Evolutionary conservation across 768 basidiomycete genomes (phyloP), one percentile per base, ranked within the genome.

Genomic region (Podaxis sp.): DNA sequence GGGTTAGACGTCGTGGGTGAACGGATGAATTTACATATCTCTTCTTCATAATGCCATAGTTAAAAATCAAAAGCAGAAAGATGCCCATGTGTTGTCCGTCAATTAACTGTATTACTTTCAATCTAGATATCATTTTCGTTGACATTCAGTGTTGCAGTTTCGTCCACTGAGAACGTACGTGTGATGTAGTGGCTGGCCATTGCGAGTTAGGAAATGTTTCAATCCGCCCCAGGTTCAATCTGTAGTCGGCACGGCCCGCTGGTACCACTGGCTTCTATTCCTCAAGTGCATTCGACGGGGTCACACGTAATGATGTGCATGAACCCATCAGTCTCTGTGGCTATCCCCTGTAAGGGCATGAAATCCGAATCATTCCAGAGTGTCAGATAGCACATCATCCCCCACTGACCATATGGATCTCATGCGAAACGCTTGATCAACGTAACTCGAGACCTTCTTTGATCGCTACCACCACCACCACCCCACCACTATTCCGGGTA

Each of bases 71-170:
- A 61, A 44, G 28, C 28, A 52, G 40, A 42, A 59, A 52, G 57
- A 49, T 33, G 17, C 30, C 28, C 24, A 49, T 36, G 44, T 15
- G 44, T 48, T 36, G 24, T 22, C 22, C 28, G 17, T 46, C 44
- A 48, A 49, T 6, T 59, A 36, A 19, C 36, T 59, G 42, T 59
- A 59, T 36, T 49, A 59, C 46, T 49, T 17, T 49, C 24, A 44
- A 59, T 48, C 3, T 49, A 59, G 57, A 59, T 59, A 51, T 59
- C 46, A 39, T 24, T 40, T 39, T 39, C 9, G n/a, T 56, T 38
- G 19, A 56, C 54, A 22, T 6, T 46, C 44, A 9, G 44, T 7
- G n/a, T n/a, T n/a, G 44, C n/a, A n/a, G 15, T 46, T 46, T n/a
- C 19, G 44, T 46, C 17, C 13, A 0, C n/a, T 7, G n/a, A 46